Conservation (phyloP, 495 filamentous ascomycete genomes). For the Penicillium alfredii region DNA sequence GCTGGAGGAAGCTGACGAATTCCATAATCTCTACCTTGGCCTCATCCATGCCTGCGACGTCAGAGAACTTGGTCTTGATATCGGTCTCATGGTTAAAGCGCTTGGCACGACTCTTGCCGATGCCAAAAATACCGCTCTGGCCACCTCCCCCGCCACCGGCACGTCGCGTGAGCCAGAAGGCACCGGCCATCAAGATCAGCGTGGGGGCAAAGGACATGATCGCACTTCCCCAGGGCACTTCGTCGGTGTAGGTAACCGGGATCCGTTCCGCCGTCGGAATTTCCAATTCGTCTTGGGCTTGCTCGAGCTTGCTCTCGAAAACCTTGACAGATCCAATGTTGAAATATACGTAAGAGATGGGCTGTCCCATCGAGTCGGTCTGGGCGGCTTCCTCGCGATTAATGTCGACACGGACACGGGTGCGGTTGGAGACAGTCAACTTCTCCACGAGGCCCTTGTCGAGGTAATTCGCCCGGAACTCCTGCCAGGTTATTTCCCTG, state of each 20-base stretch:
- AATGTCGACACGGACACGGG: constrained; percentile 74
- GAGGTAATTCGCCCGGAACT: constrained; percentile 84
- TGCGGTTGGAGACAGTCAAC: constrained; percentile 70
- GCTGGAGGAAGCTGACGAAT: constrained; percentile 93
- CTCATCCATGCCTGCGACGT: constrained; percentile 98
- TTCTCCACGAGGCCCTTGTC: constrained; percentile 95
- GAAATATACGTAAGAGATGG: constrained; percentile 83
- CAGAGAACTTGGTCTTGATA: constrained; percentile 92
- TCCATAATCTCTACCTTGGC: constrained; percentile 99
- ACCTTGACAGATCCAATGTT: constrained; percentile 90
- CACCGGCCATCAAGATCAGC: constrained; percentile 70
- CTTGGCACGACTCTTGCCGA: constrained; percentile 91
- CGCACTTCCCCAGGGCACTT: constrained; percentile 58
- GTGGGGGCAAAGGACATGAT: constrained; percentile 82
- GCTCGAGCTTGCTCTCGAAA: constrained; percentile 82
- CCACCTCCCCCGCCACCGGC: constrained; percentile 59
- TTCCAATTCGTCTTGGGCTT: constrained; percentile 76
- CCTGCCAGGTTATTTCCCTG: constrained; percentile 94
- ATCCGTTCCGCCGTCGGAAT: constrained; percentile 83
- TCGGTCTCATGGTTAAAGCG: constrained; percentile 95
- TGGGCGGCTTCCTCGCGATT: constrained; percentile 70
- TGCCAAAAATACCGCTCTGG: constrained; percentile 80
- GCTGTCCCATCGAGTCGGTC: constrained; percentile 67
- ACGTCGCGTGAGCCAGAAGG: constrained; percentile 67
- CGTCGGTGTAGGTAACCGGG: constrained; percentile 78